These are phyloP conservation scores for Yarrowia yakushimensis DNA, from an alignment of 805 yeast genomes.

Conservation along the genomic window DNA sequence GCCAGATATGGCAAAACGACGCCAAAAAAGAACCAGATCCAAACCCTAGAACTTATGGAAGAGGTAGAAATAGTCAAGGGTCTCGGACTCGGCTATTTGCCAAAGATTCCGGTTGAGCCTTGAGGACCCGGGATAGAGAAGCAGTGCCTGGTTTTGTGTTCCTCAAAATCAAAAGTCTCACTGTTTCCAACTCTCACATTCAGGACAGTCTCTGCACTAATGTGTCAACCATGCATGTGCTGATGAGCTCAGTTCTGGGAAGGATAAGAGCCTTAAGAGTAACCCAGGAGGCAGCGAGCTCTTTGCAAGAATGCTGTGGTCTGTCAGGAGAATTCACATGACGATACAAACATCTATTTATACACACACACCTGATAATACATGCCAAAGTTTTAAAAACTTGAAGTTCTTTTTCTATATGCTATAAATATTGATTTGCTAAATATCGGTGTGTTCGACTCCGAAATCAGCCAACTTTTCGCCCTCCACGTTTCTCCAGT, in stretches of 20 bases:
- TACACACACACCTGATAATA: background rate
- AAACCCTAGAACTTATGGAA: background rate
- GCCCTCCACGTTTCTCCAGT: slow-evolving; percentile 80
- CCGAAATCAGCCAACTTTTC: slow-evolving; percentile 82
- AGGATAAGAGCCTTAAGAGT: too few species aligned
- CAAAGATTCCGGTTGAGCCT: background rate
- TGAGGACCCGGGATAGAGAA: background rate
- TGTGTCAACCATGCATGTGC: background rate
- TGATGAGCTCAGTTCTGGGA: background rate
- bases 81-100: background rate
- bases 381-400: too few species aligned
- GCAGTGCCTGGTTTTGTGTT: too few species aligned
- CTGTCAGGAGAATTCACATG: background rate
- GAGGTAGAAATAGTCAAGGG: background rate
- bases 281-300: too few species aligned
- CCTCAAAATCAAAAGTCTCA: too few species aligned
- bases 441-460: slow-evolving; percentile 51
- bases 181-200: too few species aligned
- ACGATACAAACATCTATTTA: background rate
- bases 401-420: background rate
- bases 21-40: background rate
- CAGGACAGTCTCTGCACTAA: too few species aligned
- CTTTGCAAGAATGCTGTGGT: too few species aligned
- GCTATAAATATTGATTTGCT: slow-evolving; percentile 3
- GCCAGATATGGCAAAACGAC: slow-evolving; percentile 7